These are phyloP conservation scores for Camellia sinensis DNA, from an alignment of 148 eudicot genomes.

Conservation along the genomic window DNA sequence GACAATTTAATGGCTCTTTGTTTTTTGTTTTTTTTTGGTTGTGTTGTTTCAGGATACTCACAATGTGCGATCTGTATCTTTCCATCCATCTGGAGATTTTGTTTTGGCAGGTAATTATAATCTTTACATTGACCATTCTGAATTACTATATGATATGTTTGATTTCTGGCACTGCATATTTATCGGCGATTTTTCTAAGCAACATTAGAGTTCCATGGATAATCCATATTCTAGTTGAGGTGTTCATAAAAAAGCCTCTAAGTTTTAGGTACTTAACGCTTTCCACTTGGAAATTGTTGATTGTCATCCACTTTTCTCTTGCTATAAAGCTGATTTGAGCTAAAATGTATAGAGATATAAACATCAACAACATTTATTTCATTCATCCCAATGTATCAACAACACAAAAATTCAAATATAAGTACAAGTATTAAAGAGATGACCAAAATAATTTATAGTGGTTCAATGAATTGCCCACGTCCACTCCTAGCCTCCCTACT, in stretches of 20 bases:
- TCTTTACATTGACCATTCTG: slow-evolving; percentile 10
- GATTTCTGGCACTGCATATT: neutral
- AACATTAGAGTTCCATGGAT: neutral
- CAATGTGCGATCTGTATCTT: slow-evolving; percentile 81
- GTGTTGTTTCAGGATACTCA: slow-evolving; percentile 69
- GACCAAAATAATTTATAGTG: too few species aligned
- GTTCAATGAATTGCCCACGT: too few species aligned
- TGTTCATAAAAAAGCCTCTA: neutral
- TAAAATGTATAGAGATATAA: neutral
- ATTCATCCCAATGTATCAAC: too few species aligned
- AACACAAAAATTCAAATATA: too few species aligned
- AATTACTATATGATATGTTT: neutral
- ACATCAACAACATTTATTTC: too few species aligned
- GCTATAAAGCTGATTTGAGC: neutral
- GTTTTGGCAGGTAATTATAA: slow-evolving; percentile 70
- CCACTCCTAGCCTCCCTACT: too few species aligned
- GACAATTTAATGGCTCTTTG: slow-evolving; percentile 7
- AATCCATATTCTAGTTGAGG: neutral
- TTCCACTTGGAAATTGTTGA: neutral
- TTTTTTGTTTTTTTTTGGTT: neutral
- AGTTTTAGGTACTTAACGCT: neutral
- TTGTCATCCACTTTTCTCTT: neutral
- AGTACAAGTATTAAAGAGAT: too few species aligned
- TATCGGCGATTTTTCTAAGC: neutral
- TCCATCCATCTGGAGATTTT: slow-evolving; percentile 89